Evolutionary conservation across 1,284 basidiomycete species (phyloP).

Genomic region (Lignosus rhinocerotis): DNA sequence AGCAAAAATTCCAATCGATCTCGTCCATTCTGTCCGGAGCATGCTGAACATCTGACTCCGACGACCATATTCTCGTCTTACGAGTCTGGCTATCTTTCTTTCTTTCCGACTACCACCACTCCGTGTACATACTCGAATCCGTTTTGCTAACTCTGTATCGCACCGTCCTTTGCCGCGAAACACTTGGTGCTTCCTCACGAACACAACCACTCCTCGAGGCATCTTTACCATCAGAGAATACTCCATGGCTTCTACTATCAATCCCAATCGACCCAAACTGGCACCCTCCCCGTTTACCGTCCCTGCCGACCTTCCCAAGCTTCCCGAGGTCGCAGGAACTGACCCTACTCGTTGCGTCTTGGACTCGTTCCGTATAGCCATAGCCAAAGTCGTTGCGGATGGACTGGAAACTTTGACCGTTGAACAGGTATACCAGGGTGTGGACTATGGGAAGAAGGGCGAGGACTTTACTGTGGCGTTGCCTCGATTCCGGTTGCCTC

Average conservation of each 20-base stretch:
- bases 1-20: conserved; percentile 26
- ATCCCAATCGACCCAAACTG: conserved; percentile 20
- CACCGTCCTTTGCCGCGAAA: background rate
- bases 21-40: conserved; percentile 4
- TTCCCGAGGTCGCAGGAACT: conserved; percentile 63
- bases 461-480: conserved; percentile 92
- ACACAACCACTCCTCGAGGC: background rate
- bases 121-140: conserved; percentile 18
- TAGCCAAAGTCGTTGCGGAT: conserved; percentile 76
- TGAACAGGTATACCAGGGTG: conserved; percentile 79
- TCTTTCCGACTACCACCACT: conserved; percentile 16
- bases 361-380: conserved; percentile 85
- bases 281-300: conserved; percentile 24
- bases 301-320: conserved; percentile 29
- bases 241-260: conserved; percentile 18
- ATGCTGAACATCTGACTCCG: conserved; percentile 12
- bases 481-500: conserved; percentile 86
- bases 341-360: conserved; percentile 74
- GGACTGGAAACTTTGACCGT: conserved; percentile 68
- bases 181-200: background rate
- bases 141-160: conserved; percentile 4
- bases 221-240: background rate
- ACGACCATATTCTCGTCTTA: background rate
- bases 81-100: conserved; percentile 13
- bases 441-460: conserved; percentile 91